Evolutionary conservation across 495 filamentous ascomycete genomes (phyloP).

Genomic region (Thermochaetoides thermophila): DNA sequence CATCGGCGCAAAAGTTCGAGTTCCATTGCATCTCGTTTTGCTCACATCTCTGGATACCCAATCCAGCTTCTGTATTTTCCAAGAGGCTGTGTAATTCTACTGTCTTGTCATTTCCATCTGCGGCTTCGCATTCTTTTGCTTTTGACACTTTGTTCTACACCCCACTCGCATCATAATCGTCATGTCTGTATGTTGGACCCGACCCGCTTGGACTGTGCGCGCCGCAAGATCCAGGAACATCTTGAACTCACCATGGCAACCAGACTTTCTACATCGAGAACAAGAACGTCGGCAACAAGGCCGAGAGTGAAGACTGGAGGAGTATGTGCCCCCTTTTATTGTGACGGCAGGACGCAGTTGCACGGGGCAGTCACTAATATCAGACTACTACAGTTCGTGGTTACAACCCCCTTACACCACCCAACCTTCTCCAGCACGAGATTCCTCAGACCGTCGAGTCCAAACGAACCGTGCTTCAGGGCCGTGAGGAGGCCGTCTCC

Average conservation of each 20-base stretch:
- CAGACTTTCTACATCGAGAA: conserved; percentile 67
- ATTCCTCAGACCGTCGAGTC: conserved; percentile 67
- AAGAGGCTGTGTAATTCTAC: no score
- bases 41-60: no score
- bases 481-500: conserved; percentile 66
- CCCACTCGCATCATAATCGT: conserved; percentile 1
- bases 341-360: background rate
- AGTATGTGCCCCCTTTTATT: conserved; percentile 37
- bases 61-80: no score
- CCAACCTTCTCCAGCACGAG: conserved; percentile 90
- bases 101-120: no score
- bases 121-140: no score
- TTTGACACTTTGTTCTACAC: no score
- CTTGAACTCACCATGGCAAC: conserved; percentile 1
- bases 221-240: background rate
- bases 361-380: conserved; percentile 3
- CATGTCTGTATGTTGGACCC: conserved; percentile 14
- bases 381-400: conserved; percentile 60
- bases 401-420: conserved; percentile 87
- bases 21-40: background rate
- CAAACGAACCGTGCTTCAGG: conserved; percentile 62
- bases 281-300: conserved; percentile 70
- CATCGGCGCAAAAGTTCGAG: conserved; percentile 5
- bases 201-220: background rate
- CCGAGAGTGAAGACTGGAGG: conserved; percentile 75